Evolutionary conservation across 805 yeast genomes (phyloP), one percentile per base, ranked within the genome.

Genomic region (Ogataea paraovalis): DNA sequence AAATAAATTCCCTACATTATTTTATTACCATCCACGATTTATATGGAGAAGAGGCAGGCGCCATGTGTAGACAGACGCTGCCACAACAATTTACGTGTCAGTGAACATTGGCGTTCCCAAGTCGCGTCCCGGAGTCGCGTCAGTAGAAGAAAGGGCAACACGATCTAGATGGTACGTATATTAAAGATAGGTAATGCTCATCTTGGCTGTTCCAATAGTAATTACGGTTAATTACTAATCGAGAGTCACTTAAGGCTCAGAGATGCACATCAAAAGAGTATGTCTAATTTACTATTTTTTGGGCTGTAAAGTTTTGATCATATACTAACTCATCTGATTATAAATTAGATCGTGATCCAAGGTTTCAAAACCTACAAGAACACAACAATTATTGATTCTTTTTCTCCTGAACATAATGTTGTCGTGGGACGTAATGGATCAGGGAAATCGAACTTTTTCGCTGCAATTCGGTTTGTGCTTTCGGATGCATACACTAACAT

Each of bases 341-440:
- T 14, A 23, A n/a, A 18, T 13, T 61, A 73, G 63, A 87, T 92
- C 40, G 76, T 80, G 10, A 86, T 92, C 46, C 95, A 89, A 62
- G 98, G 98, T 32, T 92, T 92, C 72, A 90, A 89, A 68, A 90
- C 98, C 52, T 92, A 90, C 64, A 85, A 86, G 67, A 85, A 87
- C 58, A 82, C 88, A 37, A 87, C 96, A 0, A 76, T 80, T 3
- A 79, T 91, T 12, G 94, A 86, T 38, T 73, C 79, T 14, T 71
- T 94, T 28, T 85, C 95, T 1, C 92, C 96, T 0, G 80, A 80
- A 46, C 85, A 84, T 60, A 92, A 92, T 67, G 95, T 92, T 19
- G 82, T 86, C 14, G 89, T 91, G 28, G 97, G 97, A 2, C 71
- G 96, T 43, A 91, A 91, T 67, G 97, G 97, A n/a, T 87, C 96